Conservation (phyloP, 306 rosid genomes). For the Albizia julibrissin region DNA sequence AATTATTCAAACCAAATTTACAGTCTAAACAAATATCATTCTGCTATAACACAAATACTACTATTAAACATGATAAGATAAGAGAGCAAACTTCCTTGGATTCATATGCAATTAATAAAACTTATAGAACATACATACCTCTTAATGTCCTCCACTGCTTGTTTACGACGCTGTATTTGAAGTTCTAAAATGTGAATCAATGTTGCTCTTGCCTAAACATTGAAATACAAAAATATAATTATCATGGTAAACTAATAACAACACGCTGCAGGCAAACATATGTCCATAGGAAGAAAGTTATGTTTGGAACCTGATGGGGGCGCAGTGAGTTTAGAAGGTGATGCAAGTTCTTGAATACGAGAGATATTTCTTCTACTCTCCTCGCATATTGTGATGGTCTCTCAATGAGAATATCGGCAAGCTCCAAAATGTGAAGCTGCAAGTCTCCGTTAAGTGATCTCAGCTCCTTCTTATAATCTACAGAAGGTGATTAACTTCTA, state of each 20-base stretch:
- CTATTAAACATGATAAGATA: not conserved
- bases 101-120: conserved; percentile 1
- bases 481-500: conserved; percentile 11
- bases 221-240: conserved; percentile 16
- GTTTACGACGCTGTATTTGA: conserved; percentile 83
- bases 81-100: not conserved
- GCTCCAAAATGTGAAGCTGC: conserved; percentile 86
- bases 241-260: not conserved
- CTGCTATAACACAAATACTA: not conserved
- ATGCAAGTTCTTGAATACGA: conserved; percentile 85
- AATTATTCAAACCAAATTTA: not conserved
- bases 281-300: not conserved
- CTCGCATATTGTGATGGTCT: conserved; percentile 94
- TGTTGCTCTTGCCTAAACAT: conserved; percentile 81
- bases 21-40: not conserved
- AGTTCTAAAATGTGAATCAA: conserved; percentile 84
- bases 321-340: conserved; percentile 90
- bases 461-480: conserved; percentile 90
- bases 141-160: conserved; percentile 92
- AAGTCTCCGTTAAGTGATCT: conserved; percentile 84
- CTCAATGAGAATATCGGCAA: conserved; percentile 90
- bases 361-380: conserved; percentile 95
- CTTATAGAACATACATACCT: conserved; percentile 47
- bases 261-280: not conserved
- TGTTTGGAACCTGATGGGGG: conserved; percentile 70